Conservation (phyloP, 73 alveolate genomes). For the Effrenium voratum region DNA sequence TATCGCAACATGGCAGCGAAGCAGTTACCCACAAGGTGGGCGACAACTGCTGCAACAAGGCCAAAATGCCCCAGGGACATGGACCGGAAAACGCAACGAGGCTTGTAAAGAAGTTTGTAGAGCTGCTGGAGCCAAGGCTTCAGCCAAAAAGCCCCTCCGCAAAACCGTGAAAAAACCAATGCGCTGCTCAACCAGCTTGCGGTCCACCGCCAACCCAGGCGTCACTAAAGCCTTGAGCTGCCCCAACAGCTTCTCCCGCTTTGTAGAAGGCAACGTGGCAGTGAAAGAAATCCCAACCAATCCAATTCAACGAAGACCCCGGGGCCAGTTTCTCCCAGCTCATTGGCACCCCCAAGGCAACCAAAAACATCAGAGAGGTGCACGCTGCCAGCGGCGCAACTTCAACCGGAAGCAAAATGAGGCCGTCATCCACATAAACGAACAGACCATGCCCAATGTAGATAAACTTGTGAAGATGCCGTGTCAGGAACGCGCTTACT, state of each 20-base stretch:
- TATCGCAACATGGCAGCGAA: background rate
- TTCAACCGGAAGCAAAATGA: background rate
- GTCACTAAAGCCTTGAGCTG: background rate
- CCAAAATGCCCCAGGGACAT: background rate
- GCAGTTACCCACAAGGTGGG: background rate
- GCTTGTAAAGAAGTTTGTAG: constrained; percentile 1
- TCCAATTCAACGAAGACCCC: background rate
- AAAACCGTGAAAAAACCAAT: background rate
- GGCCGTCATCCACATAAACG: background rate
- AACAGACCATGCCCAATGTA: constrained; percentile 12
- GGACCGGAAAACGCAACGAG: background rate
- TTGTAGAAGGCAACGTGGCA: background rate
- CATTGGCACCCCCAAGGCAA: constrained; percentile 33
- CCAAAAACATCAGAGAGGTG: constrained; percentile 1
- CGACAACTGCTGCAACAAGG: background rate
- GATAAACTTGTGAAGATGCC: background rate
- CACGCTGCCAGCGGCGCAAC: background rate
- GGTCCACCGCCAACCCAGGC: background rate
- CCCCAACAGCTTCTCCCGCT: background rate
- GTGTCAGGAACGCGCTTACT: background rate
- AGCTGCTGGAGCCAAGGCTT: constrained; percentile 31
- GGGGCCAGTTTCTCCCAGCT: constrained; percentile 27
- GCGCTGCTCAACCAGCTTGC: background rate
- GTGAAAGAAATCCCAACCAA: background rate
- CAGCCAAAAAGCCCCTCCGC: constrained; percentile 49